phyloP scores from a whole-genome alignment of 2,329 filamentous ascomycete species.

The Apiospora malaysiana region DNA sequence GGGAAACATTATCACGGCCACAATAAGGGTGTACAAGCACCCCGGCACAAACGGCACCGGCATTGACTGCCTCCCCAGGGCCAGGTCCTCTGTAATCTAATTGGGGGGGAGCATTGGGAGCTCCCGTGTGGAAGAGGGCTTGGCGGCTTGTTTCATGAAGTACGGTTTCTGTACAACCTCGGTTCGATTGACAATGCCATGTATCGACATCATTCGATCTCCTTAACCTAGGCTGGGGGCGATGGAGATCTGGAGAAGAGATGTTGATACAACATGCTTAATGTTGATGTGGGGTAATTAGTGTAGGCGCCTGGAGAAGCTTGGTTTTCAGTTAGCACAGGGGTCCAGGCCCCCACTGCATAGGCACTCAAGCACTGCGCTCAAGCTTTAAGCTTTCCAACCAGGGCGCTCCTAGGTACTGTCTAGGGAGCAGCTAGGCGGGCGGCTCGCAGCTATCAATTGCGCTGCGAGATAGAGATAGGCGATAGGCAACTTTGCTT shows the following conservation, averaged over 20 bases:
- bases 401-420: too few species aligned
- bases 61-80: background rate
- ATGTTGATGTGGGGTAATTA: background rate
- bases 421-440: too few species aligned
- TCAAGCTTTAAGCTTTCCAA: background rate
- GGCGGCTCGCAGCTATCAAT: background rate
- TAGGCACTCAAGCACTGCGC: background rate
- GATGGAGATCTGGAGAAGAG: background rate
- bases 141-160: background rate
- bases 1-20: constrained; percentile 7
- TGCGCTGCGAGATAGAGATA: background rate
- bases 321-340: constrained; percentile 1
- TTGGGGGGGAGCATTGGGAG: too few species aligned
- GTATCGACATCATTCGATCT: background rate
- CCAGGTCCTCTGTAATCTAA: background rate
- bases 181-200: background rate
- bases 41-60: constrained; percentile 13
- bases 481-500: constrained; percentile 18
- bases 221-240: too few species aligned
- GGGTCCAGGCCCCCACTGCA: background rate
- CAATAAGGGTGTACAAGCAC: background rate
- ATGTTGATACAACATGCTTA: background rate
- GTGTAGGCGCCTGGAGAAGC: constrained; percentile 12
- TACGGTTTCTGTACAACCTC: background rate
- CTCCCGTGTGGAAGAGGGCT: background rate